Evolutionary conservation across 306 rosid species (phyloP).

Genomic region (Cercis canadensis): DNA sequence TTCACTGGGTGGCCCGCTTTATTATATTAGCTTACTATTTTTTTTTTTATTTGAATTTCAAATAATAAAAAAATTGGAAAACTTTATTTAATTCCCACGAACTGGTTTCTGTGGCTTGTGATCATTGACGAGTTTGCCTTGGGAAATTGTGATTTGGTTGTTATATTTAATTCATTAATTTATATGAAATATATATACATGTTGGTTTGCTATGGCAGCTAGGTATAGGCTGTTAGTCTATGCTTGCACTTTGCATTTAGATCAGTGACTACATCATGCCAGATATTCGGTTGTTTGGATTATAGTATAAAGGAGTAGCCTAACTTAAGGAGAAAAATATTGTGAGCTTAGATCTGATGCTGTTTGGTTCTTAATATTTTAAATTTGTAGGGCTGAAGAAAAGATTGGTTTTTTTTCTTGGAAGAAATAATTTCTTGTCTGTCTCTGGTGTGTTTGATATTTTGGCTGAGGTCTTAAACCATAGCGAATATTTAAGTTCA

Average conservation of each 20-base stretch:
- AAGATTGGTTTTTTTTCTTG: background rate
- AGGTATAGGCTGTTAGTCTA: slow-evolving; percentile 7
- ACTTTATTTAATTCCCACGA: too few species aligned
- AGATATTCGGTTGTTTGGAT: slow-evolving; percentile 34
- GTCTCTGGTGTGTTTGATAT: background rate
- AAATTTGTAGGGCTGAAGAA: too few species aligned
- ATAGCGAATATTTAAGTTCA: slow-evolving; percentile 15
- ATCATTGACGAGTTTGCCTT: background rate
- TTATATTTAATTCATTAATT: background rate
- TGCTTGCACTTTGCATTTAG: slow-evolving; percentile 6
- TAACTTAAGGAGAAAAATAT: background rate
- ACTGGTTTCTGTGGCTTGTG: too few species aligned
- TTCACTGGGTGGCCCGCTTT: slow-evolving; percentile 2
- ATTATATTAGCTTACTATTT: background rate
- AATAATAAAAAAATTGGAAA: too few species aligned
- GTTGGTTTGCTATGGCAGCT: slow-evolving; percentile 26
- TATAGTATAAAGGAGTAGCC: background rate
- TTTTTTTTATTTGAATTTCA: too few species aligned
- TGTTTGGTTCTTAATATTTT: background rate
- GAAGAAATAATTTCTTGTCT: background rate
- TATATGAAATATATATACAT: background rate
- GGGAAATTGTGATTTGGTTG: slow-evolving; percentile 25
- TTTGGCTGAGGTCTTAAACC: background rate
- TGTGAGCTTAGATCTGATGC: too few species aligned
- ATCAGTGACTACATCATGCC: slow-evolving; percentile 32